A percentile compares a stretch with the other conserved stretches of the same genome.
These are phyloP conservation scores for Wickerhamomyces sp. DNA, from an alignment of 1,139 yeast genomes.

Conservation along the genomic window DNA sequence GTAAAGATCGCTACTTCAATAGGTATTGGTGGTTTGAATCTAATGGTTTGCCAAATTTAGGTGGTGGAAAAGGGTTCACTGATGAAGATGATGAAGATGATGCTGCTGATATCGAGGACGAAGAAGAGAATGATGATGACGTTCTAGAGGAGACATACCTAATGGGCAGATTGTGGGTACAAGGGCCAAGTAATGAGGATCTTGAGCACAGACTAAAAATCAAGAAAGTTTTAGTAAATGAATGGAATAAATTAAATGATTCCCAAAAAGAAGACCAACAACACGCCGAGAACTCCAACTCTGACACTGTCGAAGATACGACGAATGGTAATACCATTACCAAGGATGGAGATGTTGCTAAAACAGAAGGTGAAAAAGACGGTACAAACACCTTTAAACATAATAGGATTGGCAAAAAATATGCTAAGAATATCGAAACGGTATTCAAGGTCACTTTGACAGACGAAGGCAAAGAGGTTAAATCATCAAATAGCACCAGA, in stretches of 20 bases:
- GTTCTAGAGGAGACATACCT: constrained; percentile 57
- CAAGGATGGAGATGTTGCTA: constrained; percentile 10
- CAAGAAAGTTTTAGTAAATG: constrained; percentile 29
- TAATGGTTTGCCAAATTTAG: constrained; percentile 69
- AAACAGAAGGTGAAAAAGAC: constrained; percentile 10
- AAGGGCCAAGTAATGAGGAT: constrained; percentile 81
- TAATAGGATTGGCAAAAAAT: neutral
- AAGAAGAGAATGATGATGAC: constrained; percentile 36
- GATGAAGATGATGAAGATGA: constrained; percentile 37
- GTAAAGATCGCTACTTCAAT: constrained; percentile 80
- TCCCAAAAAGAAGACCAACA: constrained; percentile 16
- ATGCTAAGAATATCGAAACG: constrained; percentile 17
- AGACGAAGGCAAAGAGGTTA: constrained; percentile 10
- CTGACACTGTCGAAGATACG: too few species aligned
- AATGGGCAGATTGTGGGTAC: constrained; percentile 90
- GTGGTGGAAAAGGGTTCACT: constrained; percentile 33
- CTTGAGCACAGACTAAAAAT: constrained; percentile 38
- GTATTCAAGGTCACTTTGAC: constrained; percentile 27
- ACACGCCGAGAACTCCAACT: too few species aligned
- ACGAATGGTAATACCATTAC: too few species aligned
- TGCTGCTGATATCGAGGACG: constrained; percentile 34
- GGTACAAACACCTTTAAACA: constrained; percentile 7
- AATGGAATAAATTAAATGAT: constrained; percentile 27
- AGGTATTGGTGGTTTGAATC: constrained; percentile 95
- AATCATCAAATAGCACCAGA: constrained; percentile 10